Evolutionary conservation across 305 asterid species (phyloP).

Genomic region (Fraxinus nigra): DNA sequence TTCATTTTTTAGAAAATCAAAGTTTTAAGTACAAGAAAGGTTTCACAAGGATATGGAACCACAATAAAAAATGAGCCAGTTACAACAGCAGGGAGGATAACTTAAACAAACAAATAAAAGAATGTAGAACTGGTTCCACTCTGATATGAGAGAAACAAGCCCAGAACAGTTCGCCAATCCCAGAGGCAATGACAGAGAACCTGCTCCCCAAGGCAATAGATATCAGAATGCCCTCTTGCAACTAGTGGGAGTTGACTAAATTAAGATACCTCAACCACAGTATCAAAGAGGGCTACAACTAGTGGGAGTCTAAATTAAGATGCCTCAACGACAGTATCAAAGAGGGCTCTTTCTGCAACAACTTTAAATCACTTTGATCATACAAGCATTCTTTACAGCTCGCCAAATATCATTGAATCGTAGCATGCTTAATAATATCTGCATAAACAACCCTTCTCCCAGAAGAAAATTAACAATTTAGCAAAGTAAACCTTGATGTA

Average conservation of each 20-base stretch:
- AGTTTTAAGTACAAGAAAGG: neutral
- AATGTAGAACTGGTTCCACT: neutral
- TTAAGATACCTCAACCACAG: too few species aligned
- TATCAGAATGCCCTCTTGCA: slow-evolving; percentile 20
- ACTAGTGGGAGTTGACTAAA: neutral
- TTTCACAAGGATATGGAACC: neutral
- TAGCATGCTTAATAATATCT: too few species aligned
- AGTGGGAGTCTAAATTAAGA: neutral
- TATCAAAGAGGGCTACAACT: too few species aligned
- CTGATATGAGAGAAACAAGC: neutral
- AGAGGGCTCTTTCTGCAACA: slow-evolving; percentile 11
- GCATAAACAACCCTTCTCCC: too few species aligned
- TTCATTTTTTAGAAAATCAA: neutral
- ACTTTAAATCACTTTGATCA: neutral
- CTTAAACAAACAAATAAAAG: neutral
- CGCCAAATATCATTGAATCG: neutral
- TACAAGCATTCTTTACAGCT: slow-evolving; percentile 1
- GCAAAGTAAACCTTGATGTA: too few species aligned
- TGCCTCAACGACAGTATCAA: slow-evolving; percentile 15
- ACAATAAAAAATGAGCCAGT: neutral
- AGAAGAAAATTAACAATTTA: too few species aligned
- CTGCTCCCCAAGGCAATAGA: slow-evolving; percentile 34
- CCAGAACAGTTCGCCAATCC: slow-evolving; percentile 18
- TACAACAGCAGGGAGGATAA: slow-evolving; percentile 5
- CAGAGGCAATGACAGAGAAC: slow-evolving; percentile 32